Conservation (phyloP, 306 rosid genomes). For the Trifolium repens region DNA sequence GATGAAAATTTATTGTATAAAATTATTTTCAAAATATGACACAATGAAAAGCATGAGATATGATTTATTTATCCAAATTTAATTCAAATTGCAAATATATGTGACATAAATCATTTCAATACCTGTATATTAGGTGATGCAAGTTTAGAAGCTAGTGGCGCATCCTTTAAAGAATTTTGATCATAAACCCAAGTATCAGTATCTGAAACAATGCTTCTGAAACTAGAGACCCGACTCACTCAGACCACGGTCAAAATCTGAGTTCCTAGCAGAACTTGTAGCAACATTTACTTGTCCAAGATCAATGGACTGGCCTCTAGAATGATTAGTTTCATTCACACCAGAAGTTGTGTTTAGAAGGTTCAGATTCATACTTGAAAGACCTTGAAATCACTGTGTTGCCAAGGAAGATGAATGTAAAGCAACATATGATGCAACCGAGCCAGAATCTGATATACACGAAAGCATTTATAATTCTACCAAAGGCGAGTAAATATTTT, state of each 20-base stretch:
- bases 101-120: too few relatives aligned
- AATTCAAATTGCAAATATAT: too few relatives aligned
- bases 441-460: conserved; percentile 58
- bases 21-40: too few relatives aligned
- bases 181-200: conserved; percentile 54
- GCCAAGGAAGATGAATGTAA: conserved; percentile 65
- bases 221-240: conserved; percentile 61
- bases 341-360: conserved; percentile 49
- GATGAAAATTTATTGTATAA: conserved; percentile 3
- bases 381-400: conserved; percentile 83
- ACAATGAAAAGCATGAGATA: too few relatives aligned
- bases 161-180: conserved; percentile 54
- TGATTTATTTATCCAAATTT: too few relatives aligned
- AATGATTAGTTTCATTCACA: conserved; percentile 48
- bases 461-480: conserved; percentile 17
- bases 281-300: conserved; percentile 50
- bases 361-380: conserved; percentile 64
- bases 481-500: background rate
- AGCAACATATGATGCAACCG: conserved; percentile 55
- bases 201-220: conserved; percentile 56
- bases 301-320: conserved; percentile 64
- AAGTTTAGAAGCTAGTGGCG: conserved; percentile 35
- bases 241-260: conserved; percentile 49
- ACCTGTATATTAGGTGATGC: conserved; percentile 71
- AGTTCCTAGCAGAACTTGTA: conserved; percentile 49